Base-by-base conservation (phyloP, 306 rosid species). In the Sechiopsis laciniata region DNA sequence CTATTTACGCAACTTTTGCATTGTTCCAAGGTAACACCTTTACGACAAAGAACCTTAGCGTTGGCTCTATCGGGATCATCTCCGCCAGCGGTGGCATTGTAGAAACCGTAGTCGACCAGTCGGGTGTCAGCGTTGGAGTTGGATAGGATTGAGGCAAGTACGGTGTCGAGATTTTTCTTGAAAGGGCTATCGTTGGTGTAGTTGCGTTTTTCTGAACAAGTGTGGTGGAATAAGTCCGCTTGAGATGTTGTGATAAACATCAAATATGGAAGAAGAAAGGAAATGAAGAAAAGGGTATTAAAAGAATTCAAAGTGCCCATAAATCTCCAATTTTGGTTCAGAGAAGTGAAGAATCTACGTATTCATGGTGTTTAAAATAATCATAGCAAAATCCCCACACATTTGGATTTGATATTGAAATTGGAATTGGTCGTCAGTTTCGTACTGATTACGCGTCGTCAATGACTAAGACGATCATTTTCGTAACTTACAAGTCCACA, bases 31-130 rank as follows among this genome's bases (percentile, higher is more conserved):
- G 16, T 3, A 40, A 37, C 10, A 5, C 54, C 77, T 60, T 76
- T 81, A 10, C 81, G 57, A 17, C 86, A 83, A 11, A 82, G 78
- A 4, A 65, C 85, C 63, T 79, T 76, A 11, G 76, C 79, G 46
- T 76, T 59, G 2, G 74, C 78, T 54, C 48, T 32, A 76, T 76
- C 10, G 29, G 81, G 70, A n/a, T 15, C 71, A 14, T 11, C 71
- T 22, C 73, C 76, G 3, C 83, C 83, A 56, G 22, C 15, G 19
- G 69, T 40, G 45, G 61, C 58, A n/a, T 72, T 72, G 7, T 72
- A 72, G 62, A 53, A 72, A 11, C 75, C 65, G 19, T 55, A 55
- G 29, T 26, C 64, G 7, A 8, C 15, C 20, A 0, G 10, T 4
- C 46, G 68, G 21, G 20, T 61, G 46, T 32, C 46, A 21, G 68